These are phyloP conservation scores for Cyberlindnera suaveolens DNA, from an alignment of 805 yeast species.

Conservation along the genomic window DNA sequence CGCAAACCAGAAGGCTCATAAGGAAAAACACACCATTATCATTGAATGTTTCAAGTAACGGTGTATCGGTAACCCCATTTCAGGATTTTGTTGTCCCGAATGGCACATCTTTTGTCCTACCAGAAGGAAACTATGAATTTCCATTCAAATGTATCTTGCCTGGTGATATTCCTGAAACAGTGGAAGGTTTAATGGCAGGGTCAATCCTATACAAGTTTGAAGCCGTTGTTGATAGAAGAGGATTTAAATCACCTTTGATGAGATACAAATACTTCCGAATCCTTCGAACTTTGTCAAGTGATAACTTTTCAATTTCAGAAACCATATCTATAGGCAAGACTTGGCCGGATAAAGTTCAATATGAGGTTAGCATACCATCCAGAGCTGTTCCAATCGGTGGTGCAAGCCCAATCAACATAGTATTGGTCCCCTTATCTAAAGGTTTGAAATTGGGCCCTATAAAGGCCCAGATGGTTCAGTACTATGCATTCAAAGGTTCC, in stretches of 20 bases:
- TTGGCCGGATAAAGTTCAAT: conserved; percentile 86
- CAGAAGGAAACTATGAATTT: conserved; percentile 75
- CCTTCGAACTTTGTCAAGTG: conserved; percentile 75
- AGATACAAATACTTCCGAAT: conserved; percentile 61
- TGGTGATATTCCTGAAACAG: conserved; percentile 72
- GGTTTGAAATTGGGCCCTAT: conserved; percentile 68
- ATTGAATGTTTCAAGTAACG: conserved; percentile 23
- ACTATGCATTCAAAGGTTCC: conserved; percentile 50
- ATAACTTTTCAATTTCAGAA: conserved; percentile 65
- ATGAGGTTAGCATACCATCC: conserved; percentile 77
- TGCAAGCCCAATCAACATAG: conserved; percentile 57
- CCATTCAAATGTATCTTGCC: conserved; percentile 83
- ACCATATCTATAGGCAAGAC: conserved; percentile 87
- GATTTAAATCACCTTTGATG: conserved; percentile 42
- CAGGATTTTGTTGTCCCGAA: conserved; percentile 16
- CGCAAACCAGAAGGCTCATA: conserved; percentile 12
- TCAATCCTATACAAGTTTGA: conserved; percentile 66
- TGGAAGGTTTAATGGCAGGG: conserved; percentile 83
- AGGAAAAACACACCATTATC: conserved; percentile 21
- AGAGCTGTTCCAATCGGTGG: conserved; percentile 87
- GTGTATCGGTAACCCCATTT: conserved; percentile 30
- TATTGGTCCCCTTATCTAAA: conserved; percentile 72
- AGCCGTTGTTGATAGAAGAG: conserved; percentile 65
- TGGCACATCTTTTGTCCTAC: conserved; percentile 34
- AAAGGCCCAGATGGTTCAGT: conserved; percentile 60